phyloP scores from a whole-genome alignment of 306 rosid genomes.

The Malus orientalis region DNA sequence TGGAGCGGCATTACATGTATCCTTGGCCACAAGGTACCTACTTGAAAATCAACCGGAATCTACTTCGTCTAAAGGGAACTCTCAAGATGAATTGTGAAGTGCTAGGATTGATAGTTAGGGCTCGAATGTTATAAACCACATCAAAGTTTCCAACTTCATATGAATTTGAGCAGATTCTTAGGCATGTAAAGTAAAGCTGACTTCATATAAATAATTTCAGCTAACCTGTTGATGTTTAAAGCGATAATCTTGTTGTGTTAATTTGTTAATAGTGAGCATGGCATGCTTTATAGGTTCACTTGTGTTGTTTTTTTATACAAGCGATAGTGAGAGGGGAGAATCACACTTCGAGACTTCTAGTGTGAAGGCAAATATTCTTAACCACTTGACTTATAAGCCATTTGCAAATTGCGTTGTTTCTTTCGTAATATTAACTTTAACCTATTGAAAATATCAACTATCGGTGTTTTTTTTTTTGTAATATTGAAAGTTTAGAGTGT shows the following conservation, averaged over 20 bases:
- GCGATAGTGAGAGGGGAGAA: no score
- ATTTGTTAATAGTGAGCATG: no score
- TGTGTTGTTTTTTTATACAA: neutral
- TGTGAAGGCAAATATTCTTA: neutral
- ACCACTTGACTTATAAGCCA: no score
- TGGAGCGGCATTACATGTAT: slow-evolving; percentile 44
- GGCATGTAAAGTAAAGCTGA: neutral
- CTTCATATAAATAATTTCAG: neutral
- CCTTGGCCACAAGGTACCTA: slow-evolving; percentile 31
- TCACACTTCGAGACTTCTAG: no score
- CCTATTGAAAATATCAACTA: neutral
- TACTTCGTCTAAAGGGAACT: slow-evolving; percentile 2
- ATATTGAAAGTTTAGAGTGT: no score
- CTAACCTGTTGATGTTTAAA: neutral
- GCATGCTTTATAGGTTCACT: neutral
- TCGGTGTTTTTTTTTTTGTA: no score
- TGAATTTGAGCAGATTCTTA: neutral
- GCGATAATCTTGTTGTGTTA: neutral
- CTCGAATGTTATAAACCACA: neutral
- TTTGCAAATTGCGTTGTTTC: neutral
- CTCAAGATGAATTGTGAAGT: slow-evolving; percentile 25
- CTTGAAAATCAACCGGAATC: slow-evolving; percentile 16
- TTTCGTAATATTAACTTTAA: neutral
- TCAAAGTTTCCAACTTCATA: neutral
- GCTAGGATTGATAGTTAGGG: neutral